Base-by-base conservation (phyloP, 23 red algal species). In the Pyropia yezoensis region DNA sequence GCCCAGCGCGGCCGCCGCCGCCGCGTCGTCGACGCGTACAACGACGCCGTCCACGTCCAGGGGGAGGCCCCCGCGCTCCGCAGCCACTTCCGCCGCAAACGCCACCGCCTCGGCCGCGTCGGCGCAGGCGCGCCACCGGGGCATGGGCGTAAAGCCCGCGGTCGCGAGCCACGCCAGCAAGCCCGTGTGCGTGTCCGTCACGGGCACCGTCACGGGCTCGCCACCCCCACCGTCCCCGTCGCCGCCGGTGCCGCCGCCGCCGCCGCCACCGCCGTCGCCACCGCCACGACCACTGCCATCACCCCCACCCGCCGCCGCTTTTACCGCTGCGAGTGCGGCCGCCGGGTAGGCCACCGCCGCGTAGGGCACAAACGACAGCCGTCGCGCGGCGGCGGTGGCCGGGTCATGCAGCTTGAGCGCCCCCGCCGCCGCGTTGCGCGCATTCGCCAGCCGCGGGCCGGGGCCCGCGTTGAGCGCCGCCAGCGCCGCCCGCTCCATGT, bases 351-450 rank as follows among this genome's bases (percentile, higher is more conserved):
- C 39, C 39, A 47, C 39, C 39, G 39, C 39, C 22, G 83, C 87
- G 33, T 91, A 91, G 3, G 77, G 77, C 62, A 91, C 74, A 76
- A 91, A 91, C 18, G 71, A 51, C 28, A 91, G 61, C 59, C 29
- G 61, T 21, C 87, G 71, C 22, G 18, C 22, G 27, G 58, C 75
- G 15, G 64, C 77, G 18, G 73, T 67, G 2, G 13, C 17, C 5
- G 87, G 77, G 53, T 83, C 53, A 33, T 75, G 75, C 17, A 83
- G 76, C 49, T 83, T 91, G 13, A 91, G 77, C 20, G 76, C 87
- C 8, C 87, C 87, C 21, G 77, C 87, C 21, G 87, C 77, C 17
- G 87, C 78, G 59, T 91, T 91, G 20, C 87, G 55, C 52, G 79
- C 61, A 56, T 83, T 91, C 27, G 77, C 70, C 49, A 83, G 57